phyloP scores from a whole-genome alignment of 2,329 filamentous ascomycete species.

The Epichloe uncinata region DNA sequence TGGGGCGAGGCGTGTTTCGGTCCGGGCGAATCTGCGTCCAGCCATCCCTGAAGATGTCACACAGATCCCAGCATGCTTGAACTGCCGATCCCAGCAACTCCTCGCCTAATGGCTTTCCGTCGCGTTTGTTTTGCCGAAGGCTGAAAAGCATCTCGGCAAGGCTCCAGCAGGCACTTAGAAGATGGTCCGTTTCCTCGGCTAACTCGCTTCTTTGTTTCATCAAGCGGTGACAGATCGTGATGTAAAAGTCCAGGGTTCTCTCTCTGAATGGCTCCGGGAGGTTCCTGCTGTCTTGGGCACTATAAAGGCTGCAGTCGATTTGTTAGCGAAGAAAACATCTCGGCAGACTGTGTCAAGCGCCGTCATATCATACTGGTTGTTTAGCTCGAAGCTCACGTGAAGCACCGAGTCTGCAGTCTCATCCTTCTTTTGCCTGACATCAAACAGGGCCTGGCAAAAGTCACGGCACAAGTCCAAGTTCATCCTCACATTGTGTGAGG shows the following conservation, averaged over 20 bases:
- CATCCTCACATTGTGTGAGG: constrained; percentile 52
- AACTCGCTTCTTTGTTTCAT: constrained; percentile 83
- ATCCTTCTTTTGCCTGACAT: constrained; percentile 65
- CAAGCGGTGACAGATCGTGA: constrained; percentile 83
- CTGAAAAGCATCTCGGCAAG: constrained; percentile 89
- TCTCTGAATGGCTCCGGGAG: constrained; percentile 80
- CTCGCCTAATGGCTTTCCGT: constrained; percentile 61
- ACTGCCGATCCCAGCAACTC: constrained; percentile 79
- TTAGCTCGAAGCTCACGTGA: constrained; percentile 85
- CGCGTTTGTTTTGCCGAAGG: constrained; percentile 67
- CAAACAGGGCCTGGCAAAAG: constrained; percentile 84
- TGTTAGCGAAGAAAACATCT: background rate
- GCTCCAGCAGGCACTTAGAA: constrained; percentile 78
- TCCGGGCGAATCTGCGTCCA: constrained; percentile 85
- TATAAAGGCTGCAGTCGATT: constrained; percentile 50
- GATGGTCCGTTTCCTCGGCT: constrained; percentile 68
- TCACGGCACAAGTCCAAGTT: constrained; percentile 81
- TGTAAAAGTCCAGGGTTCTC: constrained; percentile 84
- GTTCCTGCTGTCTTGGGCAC: constrained; percentile 66
- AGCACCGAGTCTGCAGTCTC: constrained; percentile 75
- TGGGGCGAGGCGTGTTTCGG: constrained; percentile 70
- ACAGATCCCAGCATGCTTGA: constrained; percentile 89
- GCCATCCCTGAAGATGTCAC: constrained; percentile 82
- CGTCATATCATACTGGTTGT: constrained; percentile 55
- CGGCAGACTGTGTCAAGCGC: background rate